Base-by-base conservation (phyloP, 257 asterid species). In the Ocimum tenuiflorum region DNA sequence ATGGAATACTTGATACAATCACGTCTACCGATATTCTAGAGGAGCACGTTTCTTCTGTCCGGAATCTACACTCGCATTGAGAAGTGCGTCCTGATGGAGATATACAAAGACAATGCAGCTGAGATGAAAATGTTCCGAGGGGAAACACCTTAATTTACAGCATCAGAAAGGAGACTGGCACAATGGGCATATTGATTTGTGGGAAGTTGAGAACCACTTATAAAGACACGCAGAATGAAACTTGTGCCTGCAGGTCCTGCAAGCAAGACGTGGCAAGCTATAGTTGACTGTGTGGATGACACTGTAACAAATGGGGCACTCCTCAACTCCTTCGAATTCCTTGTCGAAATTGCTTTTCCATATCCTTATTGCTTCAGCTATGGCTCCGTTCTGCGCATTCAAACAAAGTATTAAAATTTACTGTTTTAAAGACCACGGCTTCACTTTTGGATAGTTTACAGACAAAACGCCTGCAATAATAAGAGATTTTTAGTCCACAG, bases 151-250 rank as follows among this genome's bases (percentile, higher is more conserved):
- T 19, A 23, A 27, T 61, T 66, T 56, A 50, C 45, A 68, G 64
- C 64, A 82, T 89, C 79, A 90, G 73, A 94, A 94, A 47, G 99
- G 97, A 71, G 97, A 90, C 77, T 94, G 99, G 75, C 99, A 94
- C 77, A 94, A 69, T 9, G 99, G 99, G 67, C 99, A 94, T 50
- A 91, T 90, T 22, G 99, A 90, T 73, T 94, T 94, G 82, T 90
- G 91, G 56, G 99, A 90, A 67, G 99, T 94, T n/a, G 99, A 94
- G 78, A 94, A 94, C 99, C 99, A 94, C 82, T 94, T 94, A 63
- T 88, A 88, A 18, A 94, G 95, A 75, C 99, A 94, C 61, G 96
- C 96, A 0, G 95, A 80, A 68, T 94, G 99, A 81, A 81, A 94
- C 81, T 94, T 94, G 73, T 94, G 97, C 87, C 81, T 94, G 95